Evolutionary conservation across 257 asterid genomes (phyloP).

Genomic region (Marsdenia floribunda): DNA sequence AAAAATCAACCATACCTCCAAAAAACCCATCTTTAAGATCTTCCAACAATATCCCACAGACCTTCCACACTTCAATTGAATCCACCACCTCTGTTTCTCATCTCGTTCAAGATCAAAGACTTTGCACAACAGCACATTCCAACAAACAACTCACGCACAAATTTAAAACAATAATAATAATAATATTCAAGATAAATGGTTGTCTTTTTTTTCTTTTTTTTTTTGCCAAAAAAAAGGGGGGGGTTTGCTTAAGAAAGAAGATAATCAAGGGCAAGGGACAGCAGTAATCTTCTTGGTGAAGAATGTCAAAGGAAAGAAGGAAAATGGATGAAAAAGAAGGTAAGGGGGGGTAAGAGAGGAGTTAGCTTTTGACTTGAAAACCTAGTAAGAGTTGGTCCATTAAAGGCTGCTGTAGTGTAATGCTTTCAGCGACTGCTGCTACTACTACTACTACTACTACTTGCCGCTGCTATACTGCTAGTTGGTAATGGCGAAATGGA

Average conservation of each 20-base stretch:
- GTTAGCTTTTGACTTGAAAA: conserved; percentile 11
- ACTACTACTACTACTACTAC: neutral
- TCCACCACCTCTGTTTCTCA: neutral
- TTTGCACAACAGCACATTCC: neutral
- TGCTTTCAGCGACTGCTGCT: neutral
- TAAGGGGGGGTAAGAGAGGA: too few species aligned
- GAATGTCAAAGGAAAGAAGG: neutral
- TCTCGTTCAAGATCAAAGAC: neutral
- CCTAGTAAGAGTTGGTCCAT: conserved; percentile 10
- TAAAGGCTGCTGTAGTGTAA: conserved; percentile 14
- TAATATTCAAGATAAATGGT: neutral
- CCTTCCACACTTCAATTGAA: neutral
- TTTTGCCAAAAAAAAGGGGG: too few species aligned
- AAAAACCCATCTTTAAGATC: conserved; percentile 30
- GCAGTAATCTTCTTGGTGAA: neutral
- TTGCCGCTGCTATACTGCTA: neutral
- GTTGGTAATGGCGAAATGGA: neutral
- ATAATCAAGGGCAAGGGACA: neutral
- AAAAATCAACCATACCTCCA: conserved; percentile 25
- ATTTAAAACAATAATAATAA: neutral
- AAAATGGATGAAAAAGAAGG: neutral
- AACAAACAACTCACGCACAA: neutral
- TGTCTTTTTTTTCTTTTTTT: neutral
- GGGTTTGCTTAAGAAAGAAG: neutral
- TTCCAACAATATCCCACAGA: neutral